Evolutionary conservation across 768 basidiomycete genomes (phyloP).

Genomic region (Hydnum rufescens): DNA sequence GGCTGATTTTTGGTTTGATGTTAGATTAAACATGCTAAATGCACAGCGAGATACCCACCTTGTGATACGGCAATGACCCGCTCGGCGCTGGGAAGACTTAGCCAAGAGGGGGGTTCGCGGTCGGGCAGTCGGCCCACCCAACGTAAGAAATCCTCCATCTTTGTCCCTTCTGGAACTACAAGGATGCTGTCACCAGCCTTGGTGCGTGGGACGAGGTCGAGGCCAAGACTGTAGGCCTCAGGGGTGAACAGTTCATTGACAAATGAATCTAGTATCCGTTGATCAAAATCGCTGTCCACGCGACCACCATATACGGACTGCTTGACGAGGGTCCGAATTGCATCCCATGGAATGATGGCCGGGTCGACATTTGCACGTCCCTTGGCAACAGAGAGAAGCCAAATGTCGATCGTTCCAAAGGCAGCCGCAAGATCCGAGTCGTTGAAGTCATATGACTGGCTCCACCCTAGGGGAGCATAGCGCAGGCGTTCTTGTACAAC

Average conservation of each 20-base stretch:
- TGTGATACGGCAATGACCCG: constrained; percentile 78
- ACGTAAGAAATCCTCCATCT: constrained; percentile 70
- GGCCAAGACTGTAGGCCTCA: constrained; percentile 80
- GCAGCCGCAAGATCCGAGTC: constrained; percentile 94
- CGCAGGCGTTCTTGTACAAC: constrained; percentile 92
- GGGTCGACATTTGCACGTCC: constrained; percentile 82
- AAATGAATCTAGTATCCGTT: constrained; percentile 79
- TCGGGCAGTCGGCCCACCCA: constrained; percentile 87
- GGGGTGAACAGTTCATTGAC: constrained; percentile 80
- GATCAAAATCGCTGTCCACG: constrained; percentile 90
- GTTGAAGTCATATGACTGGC: constrained; percentile 94
- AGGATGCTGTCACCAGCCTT: constrained; percentile 35
- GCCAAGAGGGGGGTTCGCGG: constrained; percentile 84
- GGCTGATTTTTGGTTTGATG: too few relatives aligned
- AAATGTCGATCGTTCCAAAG: constrained; percentile 77
- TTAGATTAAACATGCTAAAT: too few relatives aligned
- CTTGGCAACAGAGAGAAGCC: constrained; percentile 63
- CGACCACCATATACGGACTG: too few relatives aligned
- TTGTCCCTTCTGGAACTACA: constrained; percentile 74
- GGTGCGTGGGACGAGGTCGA: constrained; percentile 51
- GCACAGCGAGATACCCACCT: constrained; percentile 43
- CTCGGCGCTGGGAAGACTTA: constrained; percentile 85
- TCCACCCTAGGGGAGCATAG: constrained; percentile 93
- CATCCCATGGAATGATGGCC: constrained; percentile 75
- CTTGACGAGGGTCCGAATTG: constrained; percentile 67